Base-by-base conservation (phyloP, 148 eudicot genomes). In the Dysphania ambrosioides region DNA sequence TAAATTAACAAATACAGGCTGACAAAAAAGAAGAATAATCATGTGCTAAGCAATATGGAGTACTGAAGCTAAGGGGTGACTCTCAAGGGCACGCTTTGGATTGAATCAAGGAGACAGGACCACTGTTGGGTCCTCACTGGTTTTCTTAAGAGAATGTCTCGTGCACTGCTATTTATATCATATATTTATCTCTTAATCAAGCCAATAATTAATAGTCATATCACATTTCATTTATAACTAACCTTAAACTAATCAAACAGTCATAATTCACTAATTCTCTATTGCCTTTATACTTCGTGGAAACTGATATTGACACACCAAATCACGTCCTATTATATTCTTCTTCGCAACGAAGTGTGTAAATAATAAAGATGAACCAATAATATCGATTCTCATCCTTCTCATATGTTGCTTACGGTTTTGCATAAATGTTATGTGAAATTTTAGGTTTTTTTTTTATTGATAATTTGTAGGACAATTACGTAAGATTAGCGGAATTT, bases 81-180 rank as follows among this genome's bases (percentile, higher is more conserved):
- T 87, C 79, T 84, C 93, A 84, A 90, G 90, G 81, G 93, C 97
- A 93, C 97, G 97, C 97, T 73, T 88, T 88, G 90, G 88, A 80
- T 85, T 93, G 93, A 82, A 87, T 81, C 86, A 77, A 88, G 96
- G 91, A 88, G 96, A 92, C 97, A 90, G 74, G 75, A 75, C 85
- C 88, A 80, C 88, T 82, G 70, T 75, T 88, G 75, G 57, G 68
- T 67, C 72, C 85, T 83, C 85, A 72, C 87, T 64, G 47, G 70
- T 74, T 75, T 78, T 87, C 76, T 56, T 82, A 83, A 87, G 83
- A 82, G 84, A 87, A 89, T 89, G 90, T 86, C 79, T 81, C 76
- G 75, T 75, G 59, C 75, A 66, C 38, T 71, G 75, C 51, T 76
- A 18, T 38, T 57, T 27, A 32, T 32, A 29, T 44, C 36, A 32